Evolutionary conservation across 768 basidiomycete species (phyloP), one percentile per base, ranked within the genome.

Genomic region (Mycena chlorophos): DNA sequence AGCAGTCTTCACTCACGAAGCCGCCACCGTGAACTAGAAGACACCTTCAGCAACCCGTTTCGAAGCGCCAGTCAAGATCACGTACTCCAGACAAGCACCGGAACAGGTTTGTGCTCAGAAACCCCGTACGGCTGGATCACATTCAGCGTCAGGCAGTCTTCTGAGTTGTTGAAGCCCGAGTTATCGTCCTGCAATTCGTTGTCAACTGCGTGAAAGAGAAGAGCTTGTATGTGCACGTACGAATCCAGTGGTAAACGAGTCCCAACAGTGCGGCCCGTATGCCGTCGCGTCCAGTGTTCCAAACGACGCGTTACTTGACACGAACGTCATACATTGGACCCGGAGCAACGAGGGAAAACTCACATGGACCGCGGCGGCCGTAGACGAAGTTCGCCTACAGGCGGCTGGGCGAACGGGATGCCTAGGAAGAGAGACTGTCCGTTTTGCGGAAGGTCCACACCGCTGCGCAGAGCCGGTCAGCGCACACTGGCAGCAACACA

Each of bases 361-460:
- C 67, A 65, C 49, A 74, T 56, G 29, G 59, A 64, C 19, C 57
- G 64, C 19, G 73, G 72, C 13, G 67, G 64, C 39, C 70, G 55
- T 59, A 71, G 70, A 16, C 73, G 66, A 22, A 73, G 61, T 40
- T 71, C 57, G 4, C 69, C 69, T 2, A 73, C 46, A 3, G 73
- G 73, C 16, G 73, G 66, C 51, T 73, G 66, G n/a, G 69, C 73
- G 47, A 68, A 75, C 1, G 71, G 73, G 12, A 75, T 70, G 29
- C 68, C 69, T 3, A 70, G 68, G 57, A 67, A 74, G 57, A 72
- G 69, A 19, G 58, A 61, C 31, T 73, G 71, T 13, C 61, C 51
- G 26, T 63, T 61, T 51, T 68, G 60, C 4, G 60, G 60, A 6
- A 61, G 49, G 28, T 54, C 55, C 4, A 61, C 53, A 28, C 60